phyloP scores from a whole-genome alignment of 768 basidiomycete genomes.

The Butyriboletus loyo region DNA sequence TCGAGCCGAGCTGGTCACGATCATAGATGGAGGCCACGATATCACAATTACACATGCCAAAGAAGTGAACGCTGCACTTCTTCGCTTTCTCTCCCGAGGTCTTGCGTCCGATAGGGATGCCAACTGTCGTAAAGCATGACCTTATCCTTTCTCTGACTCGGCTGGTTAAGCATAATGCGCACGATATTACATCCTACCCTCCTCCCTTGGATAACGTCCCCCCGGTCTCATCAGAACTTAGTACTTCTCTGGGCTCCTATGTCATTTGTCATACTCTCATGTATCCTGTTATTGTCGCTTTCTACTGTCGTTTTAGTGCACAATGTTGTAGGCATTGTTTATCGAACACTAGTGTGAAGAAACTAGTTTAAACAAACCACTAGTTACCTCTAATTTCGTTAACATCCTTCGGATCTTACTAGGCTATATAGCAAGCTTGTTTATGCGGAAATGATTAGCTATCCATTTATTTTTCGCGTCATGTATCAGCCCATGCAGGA shows the following conservation, averaged over 20 bases:
- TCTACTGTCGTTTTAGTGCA: not conserved
- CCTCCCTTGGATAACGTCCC: slow-evolving; percentile 1
- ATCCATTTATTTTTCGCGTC: not conserved
- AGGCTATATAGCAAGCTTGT: not conserved
- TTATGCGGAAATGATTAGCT: not conserved
- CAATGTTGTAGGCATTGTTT: slow-evolving; percentile 12
- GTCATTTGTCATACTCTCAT: not conserved
- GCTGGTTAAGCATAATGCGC: not conserved
- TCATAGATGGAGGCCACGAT: slow-evolving; percentile 29
- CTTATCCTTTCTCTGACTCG: too few relatives aligned
- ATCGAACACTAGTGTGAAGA: not conserved
- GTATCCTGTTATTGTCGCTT: slow-evolving; percentile 11
- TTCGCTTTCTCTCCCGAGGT: slow-evolving; percentile 25
- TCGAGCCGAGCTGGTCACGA: slow-evolving; percentile 29
- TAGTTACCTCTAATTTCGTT: not conserved
- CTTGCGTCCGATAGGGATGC: not conserved
- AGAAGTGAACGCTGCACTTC: slow-evolving; percentile 29
- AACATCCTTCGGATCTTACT: not conserved
- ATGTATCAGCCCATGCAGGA: too few relatives aligned
- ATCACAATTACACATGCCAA: slow-evolving; percentile 31
- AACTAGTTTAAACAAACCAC: too few relatives aligned
- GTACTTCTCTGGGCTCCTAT: not conserved
- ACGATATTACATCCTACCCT: slow-evolving; percentile 6
- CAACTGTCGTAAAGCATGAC: not conserved
- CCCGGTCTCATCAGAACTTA: not conserved